Conservation (phyloP, 208 protist genomes). For the Leptomonas pyrrhocoris region DNA sequence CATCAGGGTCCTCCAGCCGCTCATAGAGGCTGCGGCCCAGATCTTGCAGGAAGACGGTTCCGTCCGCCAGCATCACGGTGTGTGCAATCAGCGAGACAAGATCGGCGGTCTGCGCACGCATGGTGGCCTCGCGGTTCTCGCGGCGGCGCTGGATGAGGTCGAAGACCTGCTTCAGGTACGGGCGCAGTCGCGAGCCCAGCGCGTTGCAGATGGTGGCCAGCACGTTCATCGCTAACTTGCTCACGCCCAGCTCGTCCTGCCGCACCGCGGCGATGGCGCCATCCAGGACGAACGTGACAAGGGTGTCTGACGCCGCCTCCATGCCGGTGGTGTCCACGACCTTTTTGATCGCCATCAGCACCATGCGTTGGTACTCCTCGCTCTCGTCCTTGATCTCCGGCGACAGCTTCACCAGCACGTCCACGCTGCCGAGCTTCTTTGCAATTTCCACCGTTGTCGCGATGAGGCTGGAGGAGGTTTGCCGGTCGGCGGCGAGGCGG, state of each 20-base stretch:
- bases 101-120: constrained; percentile 97
- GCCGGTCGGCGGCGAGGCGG: constrained; percentile 96
- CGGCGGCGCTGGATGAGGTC: constrained; percentile 97
- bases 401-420: constrained; percentile 95
- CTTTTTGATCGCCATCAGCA: constrained; percentile 93
- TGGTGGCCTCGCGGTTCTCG: constrained; percentile 93
- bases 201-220: constrained; percentile 96
- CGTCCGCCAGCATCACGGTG: constrained; percentile 95
- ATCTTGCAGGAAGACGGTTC: constrained; percentile 94
- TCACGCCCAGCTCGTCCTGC: constrained; percentile 94
- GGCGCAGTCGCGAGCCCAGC: constrained; percentile 91
- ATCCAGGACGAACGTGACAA: constrained; percentile 97
- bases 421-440: constrained; percentile 93
- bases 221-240: constrained; percentile 87
- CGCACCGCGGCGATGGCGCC: constrained; percentile 97
- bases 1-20: constrained; percentile 97
- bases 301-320: constrained; percentile 90
- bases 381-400: constrained; percentile 98
- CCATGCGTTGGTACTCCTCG: constrained; percentile 97
- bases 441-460: constrained; percentile 97
- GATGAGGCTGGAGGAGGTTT: constrained; percentile 94
- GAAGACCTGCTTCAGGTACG: constrained; percentile 96
- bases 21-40: constrained; percentile 98
- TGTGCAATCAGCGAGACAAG: constrained; percentile 95
- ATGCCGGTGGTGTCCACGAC: constrained; percentile 76